phyloP scores from a whole-genome alignment of 768 basidiomycete genomes.

The Suillus clintonianus region DNA sequence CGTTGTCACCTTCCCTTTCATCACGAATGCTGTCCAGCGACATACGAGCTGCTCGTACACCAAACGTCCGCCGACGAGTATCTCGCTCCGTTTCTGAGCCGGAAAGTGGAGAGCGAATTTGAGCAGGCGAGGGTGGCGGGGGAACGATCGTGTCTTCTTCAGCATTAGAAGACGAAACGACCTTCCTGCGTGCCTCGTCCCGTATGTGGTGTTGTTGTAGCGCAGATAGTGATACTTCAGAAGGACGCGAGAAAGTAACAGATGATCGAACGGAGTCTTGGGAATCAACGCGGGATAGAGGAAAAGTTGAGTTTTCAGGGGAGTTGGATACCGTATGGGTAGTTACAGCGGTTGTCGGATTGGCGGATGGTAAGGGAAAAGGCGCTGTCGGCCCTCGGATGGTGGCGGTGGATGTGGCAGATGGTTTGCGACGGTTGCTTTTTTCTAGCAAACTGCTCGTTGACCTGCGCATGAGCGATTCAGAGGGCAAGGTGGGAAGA shows the following conservation, averaged over 20 bases:
- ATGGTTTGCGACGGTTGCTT: constrained; percentile 41
- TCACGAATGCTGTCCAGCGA: constrained; percentile 43
- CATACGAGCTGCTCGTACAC: constrained; percentile 42
- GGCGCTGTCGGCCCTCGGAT: constrained; percentile 43
- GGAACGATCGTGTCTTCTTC: constrained; percentile 20
- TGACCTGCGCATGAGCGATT: constrained; percentile 40
- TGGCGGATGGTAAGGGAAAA: constrained; percentile 54
- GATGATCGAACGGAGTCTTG: constrained; percentile 44
- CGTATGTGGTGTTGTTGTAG: constrained; percentile 54
- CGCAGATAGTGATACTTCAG: constrained; percentile 53
- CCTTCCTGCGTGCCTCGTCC: constrained; percentile 37
- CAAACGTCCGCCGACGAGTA: constrained; percentile 41
- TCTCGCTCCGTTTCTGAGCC: constrained; percentile 55
- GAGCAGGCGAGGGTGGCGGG: constrained; percentile 16
- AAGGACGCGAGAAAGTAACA: constrained; percentile 68
- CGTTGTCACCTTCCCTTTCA: constrained; percentile 32
- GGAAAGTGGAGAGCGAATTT: constrained; percentile 35
- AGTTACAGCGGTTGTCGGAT: constrained; percentile 68
- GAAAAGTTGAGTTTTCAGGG: constrained; percentile 31
- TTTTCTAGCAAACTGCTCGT: constrained; percentile 22
- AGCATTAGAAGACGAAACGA: constrained; percentile 29
- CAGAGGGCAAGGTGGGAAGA: constrained; percentile 60
- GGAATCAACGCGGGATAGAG: constrained; percentile 49
- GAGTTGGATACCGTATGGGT: constrained; percentile 61
- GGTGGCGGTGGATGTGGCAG: constrained; percentile 46